Conservation (phyloP, 805 yeast species). For the Kazachstania kunashirensis region DNA sequence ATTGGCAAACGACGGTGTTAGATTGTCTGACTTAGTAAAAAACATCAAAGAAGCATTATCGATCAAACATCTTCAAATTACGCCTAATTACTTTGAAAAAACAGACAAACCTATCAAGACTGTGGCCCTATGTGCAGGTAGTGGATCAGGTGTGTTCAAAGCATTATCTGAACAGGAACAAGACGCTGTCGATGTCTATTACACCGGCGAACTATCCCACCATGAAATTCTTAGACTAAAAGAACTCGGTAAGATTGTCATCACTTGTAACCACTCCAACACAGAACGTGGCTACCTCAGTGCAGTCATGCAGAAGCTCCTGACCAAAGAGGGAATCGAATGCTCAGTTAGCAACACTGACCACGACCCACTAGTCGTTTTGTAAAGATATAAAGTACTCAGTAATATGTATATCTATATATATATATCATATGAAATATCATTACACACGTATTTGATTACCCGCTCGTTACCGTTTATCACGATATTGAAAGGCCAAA, state of each 20-base stretch:
- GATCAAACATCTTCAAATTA: constrained; percentile 54
- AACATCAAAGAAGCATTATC: constrained; percentile 46
- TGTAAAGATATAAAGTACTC: constrained; percentile 1
- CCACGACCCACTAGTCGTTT: constrained; percentile 45
- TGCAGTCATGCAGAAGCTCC: constrained; percentile 33
- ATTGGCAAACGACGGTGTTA: constrained; percentile 33
- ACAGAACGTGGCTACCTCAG: constrained; percentile 80
- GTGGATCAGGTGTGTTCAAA: constrained; percentile 70
- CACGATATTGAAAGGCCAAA: too few species aligned
- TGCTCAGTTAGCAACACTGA: constrained; percentile 49
- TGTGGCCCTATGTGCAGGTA: constrained; percentile 90
- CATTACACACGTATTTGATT: too few species aligned
- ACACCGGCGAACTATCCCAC: constrained; percentile 91
- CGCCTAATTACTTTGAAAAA: constrained; percentile 26
- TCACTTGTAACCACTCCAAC: constrained; percentile 82
- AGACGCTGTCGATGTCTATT: constrained; percentile 57
- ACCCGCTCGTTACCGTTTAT: too few species aligned
- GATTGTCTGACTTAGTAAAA: constrained; percentile 37
- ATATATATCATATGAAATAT: too few species aligned
- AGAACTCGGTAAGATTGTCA: constrained; percentile 62
- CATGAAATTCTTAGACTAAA: constrained; percentile 72
- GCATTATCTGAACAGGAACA: constrained; percentile 14
- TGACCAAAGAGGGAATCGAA: constrained; percentile 36
- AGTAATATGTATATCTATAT: too few species aligned
- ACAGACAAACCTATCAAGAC: constrained; percentile 33